Percentiles rank a stretch among this genome's conserved stretches.
Evolutionary conservation across 78 protist species (phyloP).

Genomic region (Tieghemostelium lacteum): DNA sequence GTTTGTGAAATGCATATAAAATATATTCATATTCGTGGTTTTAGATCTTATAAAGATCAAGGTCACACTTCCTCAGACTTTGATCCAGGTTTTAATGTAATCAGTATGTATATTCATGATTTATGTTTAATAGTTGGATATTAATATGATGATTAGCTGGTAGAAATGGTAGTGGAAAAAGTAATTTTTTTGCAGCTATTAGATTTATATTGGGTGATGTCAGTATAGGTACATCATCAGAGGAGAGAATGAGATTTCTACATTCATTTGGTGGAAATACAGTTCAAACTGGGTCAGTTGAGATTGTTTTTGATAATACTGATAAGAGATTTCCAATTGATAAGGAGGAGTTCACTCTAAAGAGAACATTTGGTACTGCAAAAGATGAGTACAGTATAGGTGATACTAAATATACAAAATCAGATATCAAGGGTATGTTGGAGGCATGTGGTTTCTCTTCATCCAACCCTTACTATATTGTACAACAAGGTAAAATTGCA

Average conservation of each 20-base stretch:
- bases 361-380: slow-evolving; percentile 91
- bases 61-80: slow-evolving; percentile 61
- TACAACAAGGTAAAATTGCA: slow-evolving; percentile 98
- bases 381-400: slow-evolving; percentile 96
- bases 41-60: slow-evolving; percentile 70
- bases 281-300: slow-evolving; percentile 94
- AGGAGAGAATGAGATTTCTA: slow-evolving; percentile 4
- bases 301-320: slow-evolving; percentile 95
- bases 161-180: slow-evolving; percentile 90
- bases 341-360: slow-evolving; percentile 88
- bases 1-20: no score
- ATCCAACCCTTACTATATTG: slow-evolving; percentile 98
- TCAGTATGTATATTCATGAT: slow-evolving; percentile 55
- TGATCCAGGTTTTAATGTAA: slow-evolving; percentile 78
- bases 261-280: slow-evolving; percentile 66
- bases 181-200: slow-evolving; percentile 86
- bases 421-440: slow-evolving; percentile 92
- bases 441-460: slow-evolving; percentile 98
- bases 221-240: not conserved
- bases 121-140: not conserved
- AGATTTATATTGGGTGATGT: slow-evolving; percentile 57
- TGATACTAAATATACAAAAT: slow-evolving; percentile 65
- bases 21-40: slow-evolving; percentile 78
- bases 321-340: slow-evolving; percentile 94
- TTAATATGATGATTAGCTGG: slow-evolving; percentile 78